Evolutionary conservation across 495 filamentous ascomycete genomes (phyloP), one percentile per base, ranked within the genome.

Genomic region (Choiromyces venosus): DNA sequence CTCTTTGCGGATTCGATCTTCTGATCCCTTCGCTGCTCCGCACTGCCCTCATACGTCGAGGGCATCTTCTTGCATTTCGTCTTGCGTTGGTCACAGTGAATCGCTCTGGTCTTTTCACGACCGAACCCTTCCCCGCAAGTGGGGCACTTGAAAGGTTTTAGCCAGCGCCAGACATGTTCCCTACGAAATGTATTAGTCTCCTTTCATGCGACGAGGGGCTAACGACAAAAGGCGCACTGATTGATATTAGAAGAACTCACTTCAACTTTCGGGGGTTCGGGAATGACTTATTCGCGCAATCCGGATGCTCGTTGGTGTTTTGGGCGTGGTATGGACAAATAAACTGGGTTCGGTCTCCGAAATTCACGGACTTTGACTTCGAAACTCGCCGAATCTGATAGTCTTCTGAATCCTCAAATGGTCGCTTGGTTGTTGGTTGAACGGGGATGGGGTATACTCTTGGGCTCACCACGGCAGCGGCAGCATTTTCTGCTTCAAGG

Each of bases 181-280:
- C 79, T 80, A 38, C 35, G 33, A n/a, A 65, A 25, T 69, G 37
- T 10, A n/a, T 79, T 71, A 79, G 73, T 35, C 10, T 46, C 36
- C 29, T 40, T 35, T 66, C 4, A 29, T 61, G 25, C 10, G 52
- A 61, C 1, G 25, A 18, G 37, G 19, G 19, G 33, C 38, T 39
- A 66, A 38, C 37, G 14, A 33, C 36, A 64, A 39, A 42, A 37
- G 37, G 1, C 39, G 9, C n/a, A 40, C 35, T 67, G 61, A 65
- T 9, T 69, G 39, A 40, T 4, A 37, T 36, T 65, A 64, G 29
- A 19, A 33, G 56, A 18, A 70, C 78, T 67, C 74, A 80, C 79
- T 81, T 81, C 37, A 81, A 46, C 52, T 81, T 81, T 40, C 80
- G 71, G 19, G 80, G 80, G 37, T 81, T 81, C 4, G 80, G 80